These are phyloP conservation scores for Volvox carteri DNA, from an alignment of 163 green algal species.

Conservation along the genomic window DNA sequence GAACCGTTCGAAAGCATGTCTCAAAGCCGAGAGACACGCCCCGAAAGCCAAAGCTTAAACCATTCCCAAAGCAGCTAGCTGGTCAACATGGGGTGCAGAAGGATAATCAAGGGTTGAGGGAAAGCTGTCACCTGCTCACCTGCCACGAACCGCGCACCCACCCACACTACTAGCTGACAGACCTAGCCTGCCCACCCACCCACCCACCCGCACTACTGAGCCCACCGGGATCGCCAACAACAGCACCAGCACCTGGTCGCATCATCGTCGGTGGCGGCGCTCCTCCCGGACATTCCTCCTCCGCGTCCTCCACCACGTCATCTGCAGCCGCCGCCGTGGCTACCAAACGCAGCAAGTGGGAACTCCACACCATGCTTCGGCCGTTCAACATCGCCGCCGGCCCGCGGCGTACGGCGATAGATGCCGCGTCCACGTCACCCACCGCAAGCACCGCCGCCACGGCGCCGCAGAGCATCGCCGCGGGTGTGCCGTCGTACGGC, in stretches of 20 bases:
- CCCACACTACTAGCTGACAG: no score
- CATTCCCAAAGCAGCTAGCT: no score
- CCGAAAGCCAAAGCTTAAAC: no score
- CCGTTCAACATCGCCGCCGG: slow-evolving; percentile 3
- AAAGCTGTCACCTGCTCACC: no score
- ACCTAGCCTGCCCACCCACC: no score
- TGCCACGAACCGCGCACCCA: no score
- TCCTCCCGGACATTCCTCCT: not conserved
- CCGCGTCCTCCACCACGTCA: not conserved
- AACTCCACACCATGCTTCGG: slow-evolving; percentile 1
- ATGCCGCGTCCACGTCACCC: slow-evolving; percentile 11
- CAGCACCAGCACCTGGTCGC: not conserved
- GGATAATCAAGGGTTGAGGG: no score
- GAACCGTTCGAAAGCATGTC: no score
- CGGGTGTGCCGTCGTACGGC: not conserved
- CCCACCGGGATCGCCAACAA: not conserved
- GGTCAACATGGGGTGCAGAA: no score
- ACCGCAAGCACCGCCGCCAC: slow-evolving; percentile 10
- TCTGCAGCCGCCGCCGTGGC: not conserved
- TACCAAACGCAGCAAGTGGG: not conserved
- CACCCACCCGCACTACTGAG: no score
- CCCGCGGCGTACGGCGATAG: slow-evolving; percentile 14
- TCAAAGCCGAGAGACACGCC: no score
- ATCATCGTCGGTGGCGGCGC: not conserved
- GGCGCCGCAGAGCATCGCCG: not conserved